Evolutionary conservation across 2,329 filamentous ascomycete genomes (phyloP).

Genomic region (Aschersonia sp.): DNA sequence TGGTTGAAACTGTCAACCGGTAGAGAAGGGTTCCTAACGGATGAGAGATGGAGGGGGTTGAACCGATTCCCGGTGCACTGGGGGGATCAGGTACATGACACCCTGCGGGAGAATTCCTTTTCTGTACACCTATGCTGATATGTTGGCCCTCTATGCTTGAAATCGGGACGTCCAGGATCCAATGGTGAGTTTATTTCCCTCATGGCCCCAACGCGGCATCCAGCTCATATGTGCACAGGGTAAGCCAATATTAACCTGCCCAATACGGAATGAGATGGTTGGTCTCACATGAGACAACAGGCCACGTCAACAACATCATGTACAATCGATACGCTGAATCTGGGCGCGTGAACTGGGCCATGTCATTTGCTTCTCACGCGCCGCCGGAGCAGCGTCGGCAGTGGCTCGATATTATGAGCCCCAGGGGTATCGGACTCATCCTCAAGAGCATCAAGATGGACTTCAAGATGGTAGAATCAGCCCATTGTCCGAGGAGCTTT

Average conservation of each 20-base stretch:
- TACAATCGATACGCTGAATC: conserved; percentile 78
- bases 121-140: not conserved
- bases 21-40: conserved; percentile 61
- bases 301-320: conserved; percentile 73
- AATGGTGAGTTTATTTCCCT: not conserved
- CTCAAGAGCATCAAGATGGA: conserved; percentile 67
- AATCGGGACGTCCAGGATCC: conserved; percentile 1
- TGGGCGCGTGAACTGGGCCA: conserved; percentile 63
- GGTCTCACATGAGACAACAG: conserved; percentile 8
- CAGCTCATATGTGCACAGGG: not conserved
- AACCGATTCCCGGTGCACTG: conserved; percentile 56
- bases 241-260: not conserved
- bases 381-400: conserved; percentile 44
- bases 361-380: conserved; percentile 49
- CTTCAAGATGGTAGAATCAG: conserved; percentile 60
- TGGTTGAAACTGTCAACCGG: conserved; percentile 63
- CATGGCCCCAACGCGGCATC: not conserved
- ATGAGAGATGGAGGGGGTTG: conserved; percentile 40
- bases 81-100: conserved; percentile 63
- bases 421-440: conserved; percentile 56
- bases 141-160: too few relatives aligned
- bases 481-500: too few relatives aligned
- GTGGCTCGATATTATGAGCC: conserved; percentile 58
- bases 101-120: not conserved
- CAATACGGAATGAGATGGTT: not conserved